Percentiles rank a stretch among this genome's conserved stretches.
phyloP scores from a whole-genome alignment of 768 basidiomycete species.

The Leucosporidium yakuticum region DNA sequence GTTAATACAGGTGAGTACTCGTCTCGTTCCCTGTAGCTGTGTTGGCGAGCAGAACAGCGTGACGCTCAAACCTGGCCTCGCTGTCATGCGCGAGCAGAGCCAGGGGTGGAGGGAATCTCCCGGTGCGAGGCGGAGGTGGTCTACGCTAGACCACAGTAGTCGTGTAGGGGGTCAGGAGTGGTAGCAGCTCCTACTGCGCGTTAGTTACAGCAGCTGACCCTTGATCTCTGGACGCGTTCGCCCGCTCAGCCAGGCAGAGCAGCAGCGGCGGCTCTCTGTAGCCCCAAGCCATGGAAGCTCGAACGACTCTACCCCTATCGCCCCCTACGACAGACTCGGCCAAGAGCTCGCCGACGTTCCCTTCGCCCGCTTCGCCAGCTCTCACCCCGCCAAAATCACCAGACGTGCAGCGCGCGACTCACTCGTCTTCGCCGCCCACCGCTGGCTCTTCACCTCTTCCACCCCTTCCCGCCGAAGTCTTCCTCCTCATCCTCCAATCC shows the following conservation, averaged over 20 bases:
- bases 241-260: background rate
- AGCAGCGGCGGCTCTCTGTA: background rate
- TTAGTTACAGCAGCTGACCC: too few relatives aligned
- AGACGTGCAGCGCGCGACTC: background rate
- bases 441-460: constrained; percentile 10
- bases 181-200: too few relatives aligned
- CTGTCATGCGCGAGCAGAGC: too few relatives aligned
- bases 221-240: background rate
- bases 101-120: too few relatives aligned
- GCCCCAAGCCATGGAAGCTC: background rate
- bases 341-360: constrained; percentile 7
- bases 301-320: background rate
- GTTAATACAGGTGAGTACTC: too few relatives aligned
- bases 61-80: too few relatives aligned
- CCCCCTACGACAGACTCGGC: constrained; percentile 20
- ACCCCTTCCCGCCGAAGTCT: constrained; percentile 26
- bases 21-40: too few relatives aligned
- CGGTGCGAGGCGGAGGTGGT: too few relatives aligned
- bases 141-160: too few relatives aligned
- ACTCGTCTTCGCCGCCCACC: background rate
- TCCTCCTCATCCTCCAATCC: constrained; percentile 15
- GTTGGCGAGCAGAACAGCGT: too few relatives aligned
- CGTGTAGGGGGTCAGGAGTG: too few relatives aligned
- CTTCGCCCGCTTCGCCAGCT: background rate
- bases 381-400: constrained; percentile 18